These are phyloP conservation scores for Pilasporangium apinafurcum DNA, from an alignment of 352 stramenopile species.

Conservation along the genomic window DNA sequence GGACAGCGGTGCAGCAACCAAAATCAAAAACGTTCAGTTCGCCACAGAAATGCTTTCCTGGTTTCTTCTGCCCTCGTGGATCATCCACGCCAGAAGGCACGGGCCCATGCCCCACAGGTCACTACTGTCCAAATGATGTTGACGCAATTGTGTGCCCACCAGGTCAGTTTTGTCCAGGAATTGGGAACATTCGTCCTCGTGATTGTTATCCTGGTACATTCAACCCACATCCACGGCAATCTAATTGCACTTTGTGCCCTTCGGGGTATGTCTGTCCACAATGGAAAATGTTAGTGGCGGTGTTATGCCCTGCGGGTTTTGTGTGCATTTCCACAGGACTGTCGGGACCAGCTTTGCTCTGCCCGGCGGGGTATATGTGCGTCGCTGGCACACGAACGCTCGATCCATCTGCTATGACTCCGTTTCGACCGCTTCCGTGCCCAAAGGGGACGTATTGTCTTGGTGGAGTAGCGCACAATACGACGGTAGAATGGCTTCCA, in stretches of 20 bases:
- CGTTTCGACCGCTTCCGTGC: conserved; percentile 84
- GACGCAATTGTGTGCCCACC: conserved; percentile 88
- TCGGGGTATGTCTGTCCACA: conserved; percentile 92
- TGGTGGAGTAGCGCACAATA: conserved; percentile 90
- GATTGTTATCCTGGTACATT: conserved; percentile 94
- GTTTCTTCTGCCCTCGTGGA: conserved; percentile 95
- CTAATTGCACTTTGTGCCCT: conserved; percentile 93
- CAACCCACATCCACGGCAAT: conserved; percentile 74
- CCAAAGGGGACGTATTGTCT: conserved; percentile 93
- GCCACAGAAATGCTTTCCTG: conserved; percentile 92
- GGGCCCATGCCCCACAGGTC: conserved; percentile 92
- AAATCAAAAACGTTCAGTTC: conserved; percentile 88
- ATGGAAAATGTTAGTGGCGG: conserved; percentile 58
- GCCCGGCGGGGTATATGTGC: conserved; percentile 94
- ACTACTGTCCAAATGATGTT: conserved; percentile 91
- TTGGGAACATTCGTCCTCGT: conserved; percentile 89
- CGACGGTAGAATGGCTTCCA: conserved; percentile 90
- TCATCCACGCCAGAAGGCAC: conserved; percentile 89
- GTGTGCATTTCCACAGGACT: conserved; percentile 93
- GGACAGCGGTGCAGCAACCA: conserved; percentile 59
- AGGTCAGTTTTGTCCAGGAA: conserved; percentile 93
- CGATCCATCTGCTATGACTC: conserved; percentile 77
- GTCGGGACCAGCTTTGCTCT: conserved; percentile 87
- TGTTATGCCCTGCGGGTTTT: conserved; percentile 91
- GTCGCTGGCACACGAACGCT: conserved; percentile 87